Percentiles rank a stretch among this genome's conserved stretches.
Conservation (phyloP, 1,284 basidiomycete genomes). For the Sutorius eximius region DNA sequence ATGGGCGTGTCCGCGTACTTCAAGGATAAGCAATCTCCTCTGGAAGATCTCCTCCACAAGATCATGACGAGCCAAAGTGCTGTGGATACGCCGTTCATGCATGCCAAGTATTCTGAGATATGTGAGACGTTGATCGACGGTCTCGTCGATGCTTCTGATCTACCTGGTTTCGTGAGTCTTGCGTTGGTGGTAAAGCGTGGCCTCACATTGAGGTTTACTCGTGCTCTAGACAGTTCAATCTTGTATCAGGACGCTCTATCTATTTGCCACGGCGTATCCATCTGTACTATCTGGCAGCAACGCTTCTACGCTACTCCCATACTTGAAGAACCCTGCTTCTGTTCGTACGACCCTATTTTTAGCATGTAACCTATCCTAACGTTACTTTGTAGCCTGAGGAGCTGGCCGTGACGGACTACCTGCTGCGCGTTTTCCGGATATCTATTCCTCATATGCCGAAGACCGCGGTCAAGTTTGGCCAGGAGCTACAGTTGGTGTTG, state of each 20-base stretch:
- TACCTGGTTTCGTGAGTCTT: constrained; percentile 71
- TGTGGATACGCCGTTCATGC: constrained; percentile 47
- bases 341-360: constrained; percentile 41
- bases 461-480: constrained; percentile 82
- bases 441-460: constrained; percentile 88
- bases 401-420: constrained; percentile 75
- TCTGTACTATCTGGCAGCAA: constrained; percentile 77
- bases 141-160: constrained; percentile 80
- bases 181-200: background rate
- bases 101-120: constrained; percentile 69
- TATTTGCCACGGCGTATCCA: constrained; percentile 80
- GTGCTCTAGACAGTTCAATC: constrained; percentile 67
- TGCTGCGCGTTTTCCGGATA: constrained; percentile 85
- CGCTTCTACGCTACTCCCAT: constrained; percentile 82
- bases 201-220: background rate
- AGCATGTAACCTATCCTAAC: background rate
- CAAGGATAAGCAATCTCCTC: constrained; percentile 77
- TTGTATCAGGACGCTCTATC: constrained; percentile 81
- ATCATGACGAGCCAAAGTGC: constrained; percentile 54
- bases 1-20: constrained; percentile 83
- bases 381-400: constrained; percentile 71
- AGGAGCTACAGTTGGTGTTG: constrained; percentile 77
- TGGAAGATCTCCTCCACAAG: constrained; percentile 83
- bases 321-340: constrained; percentile 77
- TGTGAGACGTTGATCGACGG: constrained; percentile 85